phyloP scores from a whole-genome alignment of 495 filamentous ascomycete species.

The Podospora fimiseda region DNA sequence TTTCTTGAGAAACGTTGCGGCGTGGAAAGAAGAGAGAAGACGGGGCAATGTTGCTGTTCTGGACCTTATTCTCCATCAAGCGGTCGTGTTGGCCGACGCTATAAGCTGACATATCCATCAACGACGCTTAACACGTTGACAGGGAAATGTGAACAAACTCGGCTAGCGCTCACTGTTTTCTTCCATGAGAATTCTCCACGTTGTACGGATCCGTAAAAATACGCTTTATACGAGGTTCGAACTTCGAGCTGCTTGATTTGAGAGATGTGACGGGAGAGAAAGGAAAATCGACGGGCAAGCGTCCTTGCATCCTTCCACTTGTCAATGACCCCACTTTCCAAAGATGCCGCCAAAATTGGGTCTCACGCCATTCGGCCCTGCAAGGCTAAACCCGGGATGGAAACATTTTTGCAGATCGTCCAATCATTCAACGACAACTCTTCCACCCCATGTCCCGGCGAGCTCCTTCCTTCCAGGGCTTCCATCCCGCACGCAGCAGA shows the following conservation, averaged over 20 bases:
- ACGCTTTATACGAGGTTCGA: too few relatives aligned
- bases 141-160: not conserved
- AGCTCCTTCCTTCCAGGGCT: constrained; percentile 6
- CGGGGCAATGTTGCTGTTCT: not conserved
- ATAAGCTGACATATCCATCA: too few relatives aligned
- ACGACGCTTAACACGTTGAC: constrained; percentile 1
- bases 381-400: constrained; percentile 11
- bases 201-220: too few relatives aligned
- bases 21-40: too few relatives aligned
- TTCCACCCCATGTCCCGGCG: constrained; percentile 5
- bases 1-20: not conserved
- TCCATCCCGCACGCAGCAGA: constrained; percentile 1
- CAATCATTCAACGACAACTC: constrained; percentile 13
- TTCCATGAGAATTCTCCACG: too few relatives aligned
- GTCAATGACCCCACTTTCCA: too few relatives aligned
- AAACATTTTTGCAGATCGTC: constrained; percentile 1
- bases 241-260: not conserved
- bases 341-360: constrained; percentile 5
- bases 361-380: constrained; percentile 12
- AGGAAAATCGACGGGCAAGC: not conserved
- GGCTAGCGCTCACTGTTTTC: constrained; percentile 1
- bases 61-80: not conserved
- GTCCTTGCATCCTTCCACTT: constrained; percentile 2
- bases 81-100: not conserved
- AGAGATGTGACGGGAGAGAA: not conserved